These are phyloP conservation scores for Nitzschia inconspicua DNA, from an alignment of 108 stramenopile species.

Conservation along the genomic window DNA sequence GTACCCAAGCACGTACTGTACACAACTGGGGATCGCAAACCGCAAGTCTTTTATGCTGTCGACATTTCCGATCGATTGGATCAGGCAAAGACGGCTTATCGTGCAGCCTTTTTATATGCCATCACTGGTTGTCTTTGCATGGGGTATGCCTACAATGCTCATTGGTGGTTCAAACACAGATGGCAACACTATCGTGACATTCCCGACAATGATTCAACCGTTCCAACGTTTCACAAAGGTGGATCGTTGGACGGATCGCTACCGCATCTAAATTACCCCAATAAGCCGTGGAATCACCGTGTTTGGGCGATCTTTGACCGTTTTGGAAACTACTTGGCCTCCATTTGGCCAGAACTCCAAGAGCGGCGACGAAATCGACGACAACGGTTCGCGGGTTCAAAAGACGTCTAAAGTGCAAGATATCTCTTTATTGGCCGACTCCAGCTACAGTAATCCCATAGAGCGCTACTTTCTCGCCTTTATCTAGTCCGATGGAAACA, in stretches of 20 bases:
- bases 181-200: constrained; percentile 33
- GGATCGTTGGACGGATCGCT: not conserved
- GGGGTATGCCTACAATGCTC: constrained; percentile 21
- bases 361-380: constrained; percentile 21
- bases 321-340: constrained; percentile 9
- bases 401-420: constrained; percentile 36
- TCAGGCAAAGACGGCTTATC: constrained; percentile 33
- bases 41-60: constrained; percentile 19
- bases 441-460: too few species aligned
- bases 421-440: too few species aligned
- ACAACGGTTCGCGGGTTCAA: constrained; percentile 22
- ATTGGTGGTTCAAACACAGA: constrained; percentile 14
- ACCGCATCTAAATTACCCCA: too few species aligned
- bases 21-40: constrained; percentile 5
- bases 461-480: too few species aligned
- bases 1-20: constrained; percentile 20
- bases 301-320: constrained; percentile 17
- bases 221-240: constrained; percentile 13
- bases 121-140: constrained; percentile 19
- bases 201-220: constrained; percentile 28
- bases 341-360: constrained; percentile 13
- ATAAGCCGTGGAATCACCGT: too few species aligned
- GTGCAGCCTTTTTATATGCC: constrained; percentile 31
- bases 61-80: constrained; percentile 22
- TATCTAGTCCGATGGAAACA: too few species aligned